These are phyloP conservation scores for Iberis amara DNA, from an alignment of 441 rosid genomes.

Conservation along the genomic window DNA sequence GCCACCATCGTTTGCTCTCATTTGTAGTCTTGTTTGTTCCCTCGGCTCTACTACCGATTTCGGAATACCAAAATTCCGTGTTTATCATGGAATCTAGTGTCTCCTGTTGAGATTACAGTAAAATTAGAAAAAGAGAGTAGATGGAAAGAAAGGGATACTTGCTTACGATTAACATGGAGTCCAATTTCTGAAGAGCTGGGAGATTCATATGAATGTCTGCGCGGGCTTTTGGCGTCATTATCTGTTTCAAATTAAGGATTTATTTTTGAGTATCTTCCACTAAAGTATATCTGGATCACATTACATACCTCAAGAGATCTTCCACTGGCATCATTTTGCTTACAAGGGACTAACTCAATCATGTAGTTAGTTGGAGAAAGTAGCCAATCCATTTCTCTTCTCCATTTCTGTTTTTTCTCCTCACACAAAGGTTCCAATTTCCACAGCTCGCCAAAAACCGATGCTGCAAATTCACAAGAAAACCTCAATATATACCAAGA, in stretches of 20 bases:
- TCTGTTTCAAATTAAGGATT: constrained; percentile 43
- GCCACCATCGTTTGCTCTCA: constrained; percentile 95
- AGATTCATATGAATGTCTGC: constrained; percentile 91
- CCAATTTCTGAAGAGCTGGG: constrained; percentile 91
- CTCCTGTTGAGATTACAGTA: constrained; percentile 47
- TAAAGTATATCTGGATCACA: neutral
- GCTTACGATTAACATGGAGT: constrained; percentile 86
- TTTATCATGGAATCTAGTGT: constrained; percentile 76
- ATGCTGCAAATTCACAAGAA: constrained; percentile 41
- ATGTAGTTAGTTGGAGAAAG: constrained; percentile 87
- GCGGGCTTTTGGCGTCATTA: constrained; percentile 91
- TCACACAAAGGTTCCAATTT: constrained; percentile 79
- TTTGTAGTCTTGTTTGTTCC: constrained; percentile 63
- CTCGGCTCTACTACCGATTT: constrained; percentile 72
- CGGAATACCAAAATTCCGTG: constrained; percentile 85
- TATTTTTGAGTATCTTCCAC: constrained; percentile 20
- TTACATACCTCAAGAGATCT: constrained; percentile 62
- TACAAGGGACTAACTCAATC: constrained; percentile 93
- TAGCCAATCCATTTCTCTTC: constrained; percentile 91
- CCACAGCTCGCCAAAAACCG: constrained; percentile 92
- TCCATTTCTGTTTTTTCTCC: constrained; percentile 80
- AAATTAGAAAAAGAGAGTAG: neutral
- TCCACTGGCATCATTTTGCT: constrained; percentile 78
- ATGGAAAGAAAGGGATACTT: constrained; percentile 7
- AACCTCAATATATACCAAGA: constrained; percentile 6